These are phyloP conservation scores for Lepiota brunneoincarnata DNA, from an alignment of 768 basidiomycete species.

Conservation along the genomic window DNA sequence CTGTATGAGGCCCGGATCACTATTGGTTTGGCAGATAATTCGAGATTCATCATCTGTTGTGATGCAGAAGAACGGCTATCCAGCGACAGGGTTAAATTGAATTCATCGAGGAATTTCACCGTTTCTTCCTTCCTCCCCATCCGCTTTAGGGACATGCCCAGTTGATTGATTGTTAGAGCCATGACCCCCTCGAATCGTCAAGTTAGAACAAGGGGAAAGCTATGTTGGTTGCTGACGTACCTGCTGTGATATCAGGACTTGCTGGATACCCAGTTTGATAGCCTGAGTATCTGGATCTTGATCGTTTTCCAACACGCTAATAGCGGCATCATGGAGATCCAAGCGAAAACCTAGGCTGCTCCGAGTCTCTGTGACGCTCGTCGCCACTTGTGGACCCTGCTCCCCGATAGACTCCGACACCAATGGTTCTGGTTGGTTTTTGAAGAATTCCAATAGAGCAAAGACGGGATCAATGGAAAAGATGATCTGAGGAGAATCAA, in stretches of 20 bases:
- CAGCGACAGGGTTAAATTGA: slow-evolving; percentile 83
- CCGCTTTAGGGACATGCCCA: slow-evolving; percentile 91
- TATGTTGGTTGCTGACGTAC: slow-evolving; percentile 33
- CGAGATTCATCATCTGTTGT: slow-evolving; percentile 79
- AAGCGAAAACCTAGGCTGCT: slow-evolving; percentile 61
- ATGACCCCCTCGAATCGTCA: slow-evolving; percentile 57
- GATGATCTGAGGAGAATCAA: slow-evolving; percentile 92
- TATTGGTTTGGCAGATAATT: slow-evolving; percentile 77
- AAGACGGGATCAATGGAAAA: slow-evolving; percentile 92
- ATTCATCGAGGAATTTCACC: slow-evolving; percentile 90
- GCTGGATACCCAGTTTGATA: slow-evolving; percentile 79
- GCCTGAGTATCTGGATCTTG: slow-evolving; percentile 76
- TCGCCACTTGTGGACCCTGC: not conserved
- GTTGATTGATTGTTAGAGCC: slow-evolving; percentile 72
- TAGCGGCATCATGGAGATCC: slow-evolving; percentile 86
- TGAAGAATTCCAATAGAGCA: slow-evolving; percentile 83
- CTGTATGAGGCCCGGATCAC: slow-evolving; percentile 94
- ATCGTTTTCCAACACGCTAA: slow-evolving; percentile 88
- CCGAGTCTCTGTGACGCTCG: slow-evolving; percentile 5
- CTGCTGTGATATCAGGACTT: slow-evolving; percentile 90
- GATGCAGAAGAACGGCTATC: slow-evolving; percentile 75
- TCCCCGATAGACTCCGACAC: not conserved
- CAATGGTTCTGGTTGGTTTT: slow-evolving; percentile 30
- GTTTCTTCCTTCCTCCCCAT: slow-evolving; percentile 85
- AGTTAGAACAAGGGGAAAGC: slow-evolving; percentile 5